These are phyloP conservation scores for Salvia sclarea DNA, from an alignment of 305 asterid genomes.

Conservation along the genomic window DNA sequence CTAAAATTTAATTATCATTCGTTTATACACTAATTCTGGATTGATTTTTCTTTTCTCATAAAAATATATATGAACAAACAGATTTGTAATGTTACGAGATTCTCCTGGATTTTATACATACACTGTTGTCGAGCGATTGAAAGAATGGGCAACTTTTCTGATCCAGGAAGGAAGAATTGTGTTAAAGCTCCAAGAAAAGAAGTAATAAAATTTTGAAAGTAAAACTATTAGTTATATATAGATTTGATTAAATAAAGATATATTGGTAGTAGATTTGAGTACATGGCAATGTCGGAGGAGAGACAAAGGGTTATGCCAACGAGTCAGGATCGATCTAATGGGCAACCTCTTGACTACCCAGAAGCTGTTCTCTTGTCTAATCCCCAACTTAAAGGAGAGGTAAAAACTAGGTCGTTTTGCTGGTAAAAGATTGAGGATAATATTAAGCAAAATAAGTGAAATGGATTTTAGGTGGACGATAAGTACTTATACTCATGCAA, in stretches of 20 bases:
- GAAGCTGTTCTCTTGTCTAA: constrained; percentile 64
- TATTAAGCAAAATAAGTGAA: no score
- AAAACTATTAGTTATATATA: no score
- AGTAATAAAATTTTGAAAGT: no score
- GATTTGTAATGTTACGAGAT: constrained; percentile 47
- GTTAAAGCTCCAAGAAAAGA: constrained; percentile 48
- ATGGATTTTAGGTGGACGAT: constrained; percentile 61
- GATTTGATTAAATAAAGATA: no score
- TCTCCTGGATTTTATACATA: constrained; percentile 57
- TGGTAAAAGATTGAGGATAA: no score
- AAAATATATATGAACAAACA: constrained; percentile 11
- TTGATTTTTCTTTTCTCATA: neutral
- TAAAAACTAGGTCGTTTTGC: no score
- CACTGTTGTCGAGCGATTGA: constrained; percentile 40
- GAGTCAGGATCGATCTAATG: constrained; percentile 44
- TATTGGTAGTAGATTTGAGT: constrained; percentile 65
- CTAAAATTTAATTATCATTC: no score
- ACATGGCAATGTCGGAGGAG: constrained; percentile 68
- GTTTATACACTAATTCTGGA: neutral
- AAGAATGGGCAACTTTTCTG: constrained; percentile 48
- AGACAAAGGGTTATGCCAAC: constrained; percentile 72
- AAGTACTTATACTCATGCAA: constrained; percentile 62
- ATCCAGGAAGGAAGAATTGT: constrained; percentile 50
- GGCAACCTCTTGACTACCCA: constrained; percentile 48
- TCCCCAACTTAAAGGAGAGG: constrained; percentile 60